These are phyloP conservation scores for Chernovozyma aurita DNA, from an alignment of 1,139 yeast genomes.

Conservation along the genomic window DNA sequence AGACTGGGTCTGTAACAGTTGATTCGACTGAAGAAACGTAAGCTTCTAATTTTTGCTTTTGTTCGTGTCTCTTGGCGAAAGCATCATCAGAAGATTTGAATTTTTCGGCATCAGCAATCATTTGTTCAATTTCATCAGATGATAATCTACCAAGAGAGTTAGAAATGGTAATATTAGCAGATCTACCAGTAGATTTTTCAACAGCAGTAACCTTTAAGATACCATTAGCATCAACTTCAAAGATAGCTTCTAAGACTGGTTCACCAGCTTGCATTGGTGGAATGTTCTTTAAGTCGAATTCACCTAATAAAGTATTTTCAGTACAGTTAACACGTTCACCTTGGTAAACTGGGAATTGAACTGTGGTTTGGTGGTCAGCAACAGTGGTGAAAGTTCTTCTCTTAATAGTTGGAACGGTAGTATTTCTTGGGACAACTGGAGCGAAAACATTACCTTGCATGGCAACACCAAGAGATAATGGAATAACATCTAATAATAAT, in stretches of 20 bases:
- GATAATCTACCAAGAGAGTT: slow-evolving; percentile 99
- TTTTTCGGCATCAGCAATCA: slow-evolving; percentile 97
- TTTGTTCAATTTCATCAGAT: slow-evolving; percentile 95
- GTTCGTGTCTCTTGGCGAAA: slow-evolving; percentile 99
- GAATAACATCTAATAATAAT: slow-evolving; percentile 85
- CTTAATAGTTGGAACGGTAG: slow-evolving; percentile 99
- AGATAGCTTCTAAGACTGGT: slow-evolving; percentile 98
- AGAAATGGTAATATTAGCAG: slow-evolving; percentile 99
- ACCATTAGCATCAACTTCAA: slow-evolving; percentile 99
- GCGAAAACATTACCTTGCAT: slow-evolving; percentile 99
- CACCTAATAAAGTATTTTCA: slow-evolving; percentile 99
- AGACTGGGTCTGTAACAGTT: slow-evolving; percentile 96
- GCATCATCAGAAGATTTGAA: slow-evolving; percentile 99
- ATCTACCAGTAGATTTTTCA: slow-evolving; percentile 98
- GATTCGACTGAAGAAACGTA: slow-evolving; percentile 97
- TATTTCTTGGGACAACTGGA: slow-evolving; percentile 99
- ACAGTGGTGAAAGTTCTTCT: slow-evolving; percentile 99
- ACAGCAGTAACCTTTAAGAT: slow-evolving; percentile 99
- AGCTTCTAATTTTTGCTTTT: slow-evolving; percentile 98
- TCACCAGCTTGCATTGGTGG: slow-evolving; percentile 99
- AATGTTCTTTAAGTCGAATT: slow-evolving; percentile 97
- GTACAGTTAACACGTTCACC: slow-evolving; percentile 99
- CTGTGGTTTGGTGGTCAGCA: slow-evolving; percentile 99
- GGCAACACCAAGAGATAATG: slow-evolving; percentile 94
- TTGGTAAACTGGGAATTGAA: slow-evolving; percentile 99